phyloP scores from a whole-genome alignment of 139 green algal genomes.

The Coelastrella sp. region DNA sequence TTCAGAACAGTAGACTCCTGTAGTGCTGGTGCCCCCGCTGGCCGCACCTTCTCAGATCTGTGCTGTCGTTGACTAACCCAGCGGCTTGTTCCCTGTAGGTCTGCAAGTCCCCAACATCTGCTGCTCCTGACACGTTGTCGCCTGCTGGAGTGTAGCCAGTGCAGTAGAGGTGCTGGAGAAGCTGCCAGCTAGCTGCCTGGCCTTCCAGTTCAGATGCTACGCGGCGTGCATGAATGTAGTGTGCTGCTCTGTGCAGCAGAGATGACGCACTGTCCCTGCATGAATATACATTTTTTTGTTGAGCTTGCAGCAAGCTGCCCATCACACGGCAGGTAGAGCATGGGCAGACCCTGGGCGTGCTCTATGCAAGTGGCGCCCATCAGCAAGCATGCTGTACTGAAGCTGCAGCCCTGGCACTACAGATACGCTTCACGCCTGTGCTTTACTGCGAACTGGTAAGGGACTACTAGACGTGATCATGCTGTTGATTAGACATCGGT shows the following conservation, averaged over 20 bases:
- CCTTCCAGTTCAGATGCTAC: slow-evolving; percentile 69
- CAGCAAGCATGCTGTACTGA: no score
- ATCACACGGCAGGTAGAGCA: no score
- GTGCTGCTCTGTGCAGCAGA: slow-evolving; percentile 68
- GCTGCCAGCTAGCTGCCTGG: slow-evolving; percentile 76
- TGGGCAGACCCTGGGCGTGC: no score
- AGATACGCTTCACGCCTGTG: no score
- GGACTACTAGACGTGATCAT: no score
- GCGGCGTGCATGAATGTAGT: slow-evolving; percentile 60
- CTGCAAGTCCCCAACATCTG: slow-evolving; percentile 57
- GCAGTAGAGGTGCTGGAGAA: slow-evolving; percentile 75
- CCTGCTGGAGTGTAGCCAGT: slow-evolving; percentile 61
- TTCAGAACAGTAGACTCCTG: no score
- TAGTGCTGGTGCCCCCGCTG: background rate
- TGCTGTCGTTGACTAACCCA: slow-evolving; percentile 54
- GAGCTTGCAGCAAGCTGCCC: no score
- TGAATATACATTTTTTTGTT: background rate
- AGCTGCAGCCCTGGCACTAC: no score
- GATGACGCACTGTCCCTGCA: slow-evolving; percentile 55
- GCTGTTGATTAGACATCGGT: no score
- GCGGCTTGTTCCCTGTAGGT: slow-evolving; percentile 63
- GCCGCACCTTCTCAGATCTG: slow-evolving; percentile 49
- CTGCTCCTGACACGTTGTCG: slow-evolving; percentile 55
- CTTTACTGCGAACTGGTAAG: no score
- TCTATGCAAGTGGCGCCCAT: no score